Evolutionary conservation across 2,329 filamentous ascomycete species (phyloP).

Genomic region (Coccinonectria pachysandricola): DNA sequence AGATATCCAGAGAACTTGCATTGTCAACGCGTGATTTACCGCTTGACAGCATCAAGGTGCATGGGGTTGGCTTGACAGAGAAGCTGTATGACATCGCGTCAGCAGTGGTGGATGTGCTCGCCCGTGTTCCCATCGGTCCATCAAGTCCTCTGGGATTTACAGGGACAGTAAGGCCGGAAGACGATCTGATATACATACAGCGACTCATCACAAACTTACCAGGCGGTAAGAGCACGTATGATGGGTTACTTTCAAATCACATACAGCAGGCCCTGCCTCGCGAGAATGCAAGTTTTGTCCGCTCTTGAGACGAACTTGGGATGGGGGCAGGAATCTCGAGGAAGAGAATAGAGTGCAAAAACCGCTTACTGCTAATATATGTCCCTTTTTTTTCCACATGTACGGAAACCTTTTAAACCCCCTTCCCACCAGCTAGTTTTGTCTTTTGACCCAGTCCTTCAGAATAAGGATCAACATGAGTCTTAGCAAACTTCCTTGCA

Average conservation of each 20-base stretch:
- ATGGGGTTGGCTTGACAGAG: slow-evolving; percentile 36
- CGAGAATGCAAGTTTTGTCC: slow-evolving; percentile 6
- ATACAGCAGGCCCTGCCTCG: slow-evolving; percentile 25
- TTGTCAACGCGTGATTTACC: slow-evolving; percentile 29
- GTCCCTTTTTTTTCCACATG: background rate
- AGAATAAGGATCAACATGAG: slow-evolving; percentile 27
- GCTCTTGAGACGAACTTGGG: no score
- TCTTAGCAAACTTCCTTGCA: slow-evolving; percentile 30
- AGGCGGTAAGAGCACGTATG: slow-evolving; percentile 27
- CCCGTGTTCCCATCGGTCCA: slow-evolving; percentile 27
- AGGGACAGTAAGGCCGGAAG: slow-evolving; percentile 20
- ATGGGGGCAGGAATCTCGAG: no score
- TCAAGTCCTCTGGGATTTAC: slow-evolving; percentile 15
- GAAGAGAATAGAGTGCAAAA: no score
- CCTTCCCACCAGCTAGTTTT: slow-evolving; percentile 6
- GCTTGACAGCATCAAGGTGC: slow-evolving; percentile 29
- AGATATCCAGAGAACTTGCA: slow-evolving; percentile 30
- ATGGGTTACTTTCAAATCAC: slow-evolving; percentile 30
- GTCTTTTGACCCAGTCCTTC: slow-evolving; percentile 3
- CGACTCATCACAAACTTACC: slow-evolving; percentile 28
- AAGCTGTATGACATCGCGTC: slow-evolving; percentile 36
- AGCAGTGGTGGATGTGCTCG: slow-evolving; percentile 33
- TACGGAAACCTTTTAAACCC: slow-evolving; percentile 3
- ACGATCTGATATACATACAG: slow-evolving; percentile 28
- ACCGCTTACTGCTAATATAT: background rate